Base-by-base conservation (phyloP, 176 grass and related monocot species). In the Aechmea fasciata region DNA sequence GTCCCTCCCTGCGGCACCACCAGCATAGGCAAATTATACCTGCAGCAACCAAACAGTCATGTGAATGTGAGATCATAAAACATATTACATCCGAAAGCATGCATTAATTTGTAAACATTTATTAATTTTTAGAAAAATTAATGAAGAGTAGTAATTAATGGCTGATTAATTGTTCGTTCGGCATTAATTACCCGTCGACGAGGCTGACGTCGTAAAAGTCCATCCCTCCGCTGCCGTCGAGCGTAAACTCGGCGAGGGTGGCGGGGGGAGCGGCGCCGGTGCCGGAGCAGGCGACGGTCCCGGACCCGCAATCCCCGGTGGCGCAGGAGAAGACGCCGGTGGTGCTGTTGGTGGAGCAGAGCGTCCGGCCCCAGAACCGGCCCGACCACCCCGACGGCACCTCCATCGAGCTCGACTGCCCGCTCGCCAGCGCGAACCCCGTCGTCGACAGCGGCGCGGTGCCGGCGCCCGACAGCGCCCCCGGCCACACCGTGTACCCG, bases 171-270 rank as follows among this genome's bases (percentile, higher is more conserved):
- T n/a, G 10, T 7, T 59, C 1, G 19, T 20, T 17, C 20, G 9
- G 15, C 19, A 17, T 73, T 5, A 10, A 17, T 73, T 94, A 94
- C 0, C 94, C 90, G 71, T 99, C 90, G 26, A 99, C 94, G 26
- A 99, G 82, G 72, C 94, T 99, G 49, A 99, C 95, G 71, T 99
- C 95, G 83, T 90, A 99, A 77, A 93, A 99, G 76, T 99, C 84
- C 67, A 92, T 69, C 7, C 86, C 86, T 17, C 93, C 89, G 29
- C 81, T 66, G 1, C 93, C 93, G 49, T 85, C 79, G 1, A 96
- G 89, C 24, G 93, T 97, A 84, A 97, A 97, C 86, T 97, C 93
- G 0, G 84, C 84, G 13, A 97, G 81, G 0, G 93, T 92, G 11
- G 84, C 74, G 1, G 93, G 93, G 11, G 88, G 93, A 2, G 76